Evolutionary conservation across 2,329 filamentous ascomycete species (phyloP), one percentile per base, ranked within the genome.

Genomic region (Pseudogymnoascus sp.): DNA sequence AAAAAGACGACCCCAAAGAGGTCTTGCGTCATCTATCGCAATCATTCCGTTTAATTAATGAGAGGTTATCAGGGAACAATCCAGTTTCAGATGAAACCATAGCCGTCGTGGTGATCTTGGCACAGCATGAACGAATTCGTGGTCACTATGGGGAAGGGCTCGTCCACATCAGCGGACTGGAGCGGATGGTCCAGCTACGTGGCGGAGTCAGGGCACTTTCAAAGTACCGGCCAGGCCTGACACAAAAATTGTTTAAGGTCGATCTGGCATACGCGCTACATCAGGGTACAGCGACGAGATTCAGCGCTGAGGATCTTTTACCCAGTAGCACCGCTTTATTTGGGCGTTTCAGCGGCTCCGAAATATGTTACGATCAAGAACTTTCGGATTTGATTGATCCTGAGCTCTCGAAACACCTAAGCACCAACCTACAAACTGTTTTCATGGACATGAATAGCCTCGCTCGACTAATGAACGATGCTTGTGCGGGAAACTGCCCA

Each of bases 161-260:
- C 3, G 59, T 73, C 12, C 72, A 74, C 59, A 63, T 74, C 20
- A 59, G 69, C 14, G 72, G 72, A 1, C 62, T 73, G 14, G 63
- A 66, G 60, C 66, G 62, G 12, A 70, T 74, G 61, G 61, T 73
- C 20, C 63, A 69, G 20, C 36, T 73, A 30, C 68, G 71, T 8
- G 72, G 72, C n/a, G 72, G 72, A 0, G 65, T 72, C 5, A 35
- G 35, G 7, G 16, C 57, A 1, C 62, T 74, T 9, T 22, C 63
- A 3, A 37, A 18, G 2, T 41, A 63, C 12, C 58, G 43, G n/a
- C 64, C 67, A 8, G 63, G 50, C 2, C 37, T 70, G 8, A 63
- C 66, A 4, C 65, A 68, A 38, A 70, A 70, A 63, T 65, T 67
- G 41, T 60, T 64, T 14, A 64, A 67, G 20, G 65, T 67, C 11